These are phyloP conservation scores for Oryza glumipatula DNA, from an alignment of 176 grass and related monocot genomes.

Conservation along the genomic window DNA sequence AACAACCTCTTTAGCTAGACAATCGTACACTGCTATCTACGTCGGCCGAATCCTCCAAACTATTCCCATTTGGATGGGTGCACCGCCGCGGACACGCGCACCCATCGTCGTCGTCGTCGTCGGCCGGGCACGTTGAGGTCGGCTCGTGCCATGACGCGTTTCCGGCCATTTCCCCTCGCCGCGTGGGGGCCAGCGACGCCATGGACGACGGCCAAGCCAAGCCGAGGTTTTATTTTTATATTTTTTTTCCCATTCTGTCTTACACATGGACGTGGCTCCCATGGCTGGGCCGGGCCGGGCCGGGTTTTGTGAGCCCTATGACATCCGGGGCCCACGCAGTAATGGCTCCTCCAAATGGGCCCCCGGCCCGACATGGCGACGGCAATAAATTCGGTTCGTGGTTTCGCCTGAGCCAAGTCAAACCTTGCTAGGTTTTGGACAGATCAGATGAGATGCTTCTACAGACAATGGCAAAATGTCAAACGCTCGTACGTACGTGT, in stretches of 20 bases:
- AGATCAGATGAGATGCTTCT: slow-evolving; percentile 7
- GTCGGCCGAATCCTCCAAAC: too few species aligned
- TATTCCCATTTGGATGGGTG: too few species aligned
- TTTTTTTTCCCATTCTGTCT: too few species aligned
- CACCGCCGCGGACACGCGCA: too few species aligned
- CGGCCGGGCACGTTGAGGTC: slow-evolving; percentile 3
- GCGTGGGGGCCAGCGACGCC: background rate
- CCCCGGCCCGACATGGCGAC: background rate
- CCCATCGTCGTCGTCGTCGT: background rate
- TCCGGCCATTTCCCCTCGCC: background rate
- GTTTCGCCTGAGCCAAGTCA: background rate
- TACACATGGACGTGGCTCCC: background rate
- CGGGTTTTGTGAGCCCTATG: background rate
- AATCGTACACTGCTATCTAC: too few species aligned
- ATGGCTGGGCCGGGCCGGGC: background rate
- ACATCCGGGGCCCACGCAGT: background rate
- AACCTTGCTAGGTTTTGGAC: background rate
- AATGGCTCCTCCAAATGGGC: background rate
- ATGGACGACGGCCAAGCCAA: background rate
- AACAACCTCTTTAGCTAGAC: too few species aligned
- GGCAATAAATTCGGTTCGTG: background rate
- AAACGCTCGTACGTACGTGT: background rate
- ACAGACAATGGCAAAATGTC: background rate
- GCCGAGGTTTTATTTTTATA: too few species aligned
- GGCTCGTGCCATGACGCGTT: background rate